Conservation (phyloP, 2,329 filamentous ascomycete species). For the Pseudocercospora fijiensis region DNA sequence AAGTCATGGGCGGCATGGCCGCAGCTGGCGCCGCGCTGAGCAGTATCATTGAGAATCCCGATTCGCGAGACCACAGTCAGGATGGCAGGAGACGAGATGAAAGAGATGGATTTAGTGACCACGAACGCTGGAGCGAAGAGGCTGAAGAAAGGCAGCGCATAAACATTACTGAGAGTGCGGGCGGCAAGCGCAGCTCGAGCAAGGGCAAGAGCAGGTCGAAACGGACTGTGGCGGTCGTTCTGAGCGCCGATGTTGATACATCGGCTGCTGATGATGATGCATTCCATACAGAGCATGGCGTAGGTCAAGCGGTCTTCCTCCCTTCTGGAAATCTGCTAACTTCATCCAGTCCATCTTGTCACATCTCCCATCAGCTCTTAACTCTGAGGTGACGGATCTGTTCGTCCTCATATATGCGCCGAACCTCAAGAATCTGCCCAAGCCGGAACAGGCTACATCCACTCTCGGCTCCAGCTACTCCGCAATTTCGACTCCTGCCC, state of each 20-base stretch:
- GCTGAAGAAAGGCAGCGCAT: slow-evolving; percentile 61
- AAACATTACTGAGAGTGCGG: slow-evolving; percentile 29
- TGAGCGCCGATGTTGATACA: slow-evolving; percentile 72
- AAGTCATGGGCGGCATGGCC: slow-evolving; percentile 75
- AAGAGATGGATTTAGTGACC: slow-evolving; percentile 56
- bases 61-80: slow-evolving; percentile 64
- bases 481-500: slow-evolving; percentile 69
- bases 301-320: slow-evolving; percentile 51
- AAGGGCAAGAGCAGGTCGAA: slow-evolving; percentile 36
- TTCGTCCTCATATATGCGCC: slow-evolving; percentile 91
- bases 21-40: slow-evolving; percentile 81
- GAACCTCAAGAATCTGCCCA: slow-evolving; percentile 53
- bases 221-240: slow-evolving; percentile 82
- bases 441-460: slow-evolving; percentile 51
- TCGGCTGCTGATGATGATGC: slow-evolving; percentile 54
- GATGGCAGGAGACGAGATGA: slow-evolving; percentile 29
- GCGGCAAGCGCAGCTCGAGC: slow-evolving; percentile 12
- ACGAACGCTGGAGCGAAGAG: slow-evolving; percentile 90
- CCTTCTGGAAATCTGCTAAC: slow-evolving; percentile 26
- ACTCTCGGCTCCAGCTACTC: slow-evolving; percentile 80
- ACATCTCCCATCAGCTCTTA: slow-evolving; percentile 75
- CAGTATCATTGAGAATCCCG: slow-evolving; percentile 76
- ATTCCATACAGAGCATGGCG: slow-evolving; percentile 72
- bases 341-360: slow-evolving; percentile 67
- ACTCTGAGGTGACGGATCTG: slow-evolving; percentile 71